Evolutionary conservation across 257 asterid species (phyloP), one percentile per base, ranked within the genome.

Genomic region (Buddleja alternifolia): DNA sequence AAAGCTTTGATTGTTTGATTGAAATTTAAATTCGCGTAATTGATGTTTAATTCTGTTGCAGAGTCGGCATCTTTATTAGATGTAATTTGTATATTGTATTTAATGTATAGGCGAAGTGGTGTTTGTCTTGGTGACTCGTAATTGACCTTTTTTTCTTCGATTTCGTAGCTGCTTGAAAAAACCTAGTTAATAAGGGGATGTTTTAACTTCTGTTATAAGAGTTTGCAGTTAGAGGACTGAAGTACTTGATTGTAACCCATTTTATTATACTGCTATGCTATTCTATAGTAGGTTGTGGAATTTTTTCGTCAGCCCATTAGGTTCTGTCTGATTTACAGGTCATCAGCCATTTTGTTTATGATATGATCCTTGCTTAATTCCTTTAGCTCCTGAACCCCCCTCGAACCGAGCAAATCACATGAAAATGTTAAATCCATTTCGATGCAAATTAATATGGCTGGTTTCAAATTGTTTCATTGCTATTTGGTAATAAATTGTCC

Each of bases 71-170:
- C 10, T 16, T 60, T 16, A 17, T 9, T 45, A 14, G 51, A 25
- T 25, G 8, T 50, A 2, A 32, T 60, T 12, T 11, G 16, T 20
- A 20, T 16, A 9, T 52, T 10, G 40, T 60, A 25, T 69, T 16
- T 57, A 53, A 36, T 40, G 41, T 45, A 19, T 60, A 24, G 75
- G 45, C 16, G 57, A 53, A 52, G 11, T 37, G 70, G 54, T 48
- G 48, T 46, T 40, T 61, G 32, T 54, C 34, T 39, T 51, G 40
- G 41, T 60, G 12, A 45, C 8, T 58, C 66, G 47, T 25, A 15
- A n/a, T 7, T 34, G 5, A 11, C 36, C 36, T 50, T 19, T 66
- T 51, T 3, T 34, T 51, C 34, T 29, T 5, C 34, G 34, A 29
- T 64, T 21, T 39, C 4, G 24, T 8, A 10, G 21, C 23, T 10